Evolutionary conservation across 495 filamentous ascomycete species (phyloP), one percentile per base, ranked within the genome.

Genomic region (Podospora tetraspora): DNA sequence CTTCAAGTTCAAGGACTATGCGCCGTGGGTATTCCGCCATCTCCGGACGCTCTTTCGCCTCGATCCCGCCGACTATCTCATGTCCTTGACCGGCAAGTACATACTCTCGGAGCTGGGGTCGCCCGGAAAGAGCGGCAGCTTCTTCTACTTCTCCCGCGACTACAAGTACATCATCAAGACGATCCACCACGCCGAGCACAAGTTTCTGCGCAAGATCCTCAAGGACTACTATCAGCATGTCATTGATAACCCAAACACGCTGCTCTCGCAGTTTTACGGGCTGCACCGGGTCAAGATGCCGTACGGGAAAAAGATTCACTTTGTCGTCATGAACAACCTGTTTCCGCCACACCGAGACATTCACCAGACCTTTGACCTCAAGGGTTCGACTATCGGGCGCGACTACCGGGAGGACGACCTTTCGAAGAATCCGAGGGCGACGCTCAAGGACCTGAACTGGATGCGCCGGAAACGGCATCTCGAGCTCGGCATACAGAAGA

Each of bases 151-250:
- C 82, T 98, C 96, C 29, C 87, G 95, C 63, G 95, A 99, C 76
- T 99, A 98, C 84, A 99, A 99, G 80, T 99, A 99, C 80, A 99
- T 99, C 79, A 99, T 99, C 87, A 99, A 99, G 78, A 99, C 95
- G 16, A 99, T 99, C 67, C 95, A 98, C 76, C 95, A 97, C 72
- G 88, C 88, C 66, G 95, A 99, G 77, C 96, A 99, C 80, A 96
- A 96, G 73, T 91, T 97, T 68, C 85, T 99, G 57, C 87, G 95
- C 63, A 96, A 91, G 77, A 92, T 97, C 58, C 82, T 99, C 64
- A 91, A 90, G 65, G 91, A 97, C 37, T 99, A 99, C 77, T 98
- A 96, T 79, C 81, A 92, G 29, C 96, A 99, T 77, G 91, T 99
- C 72, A 90, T 89, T 67, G 84, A 91, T 52, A 96, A 99, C 75